phyloP scores from a whole-genome alignment of 345 rosid genomes.

The Rubroshorea leprosula region DNA sequence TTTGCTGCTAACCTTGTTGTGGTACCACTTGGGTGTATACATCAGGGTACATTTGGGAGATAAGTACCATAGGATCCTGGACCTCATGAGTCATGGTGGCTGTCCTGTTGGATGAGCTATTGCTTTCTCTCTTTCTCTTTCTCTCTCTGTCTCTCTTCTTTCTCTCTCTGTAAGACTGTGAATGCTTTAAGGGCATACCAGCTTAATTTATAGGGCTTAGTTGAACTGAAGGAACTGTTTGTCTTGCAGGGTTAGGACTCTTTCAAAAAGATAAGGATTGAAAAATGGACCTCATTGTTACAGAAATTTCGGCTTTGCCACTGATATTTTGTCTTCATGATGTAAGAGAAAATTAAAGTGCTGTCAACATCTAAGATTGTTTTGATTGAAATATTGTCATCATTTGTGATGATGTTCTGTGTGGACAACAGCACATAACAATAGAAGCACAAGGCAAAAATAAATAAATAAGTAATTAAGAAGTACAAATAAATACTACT shows the following conservation, averaged over 20 bases:
- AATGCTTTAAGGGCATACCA: not conserved
- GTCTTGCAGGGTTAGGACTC: too few species aligned
- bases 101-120: slow-evolving; percentile 1
- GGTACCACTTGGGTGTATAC: slow-evolving; percentile 43
- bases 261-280: not conserved
- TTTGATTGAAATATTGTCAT: too few species aligned
- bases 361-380: too few species aligned
- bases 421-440: too few species aligned
- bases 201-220: not conserved
- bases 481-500: too few species aligned
- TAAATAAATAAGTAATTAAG: too few species aligned
- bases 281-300: not conserved
- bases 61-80: slow-evolving; percentile 38
- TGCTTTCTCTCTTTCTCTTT: not conserved
- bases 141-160: not conserved
- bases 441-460: too few species aligned
- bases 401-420: too few species aligned
- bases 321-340: too few species aligned
- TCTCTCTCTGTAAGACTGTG: slow-evolving; percentile 1
- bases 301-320: not conserved
- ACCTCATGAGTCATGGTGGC: slow-evolving; percentile 25
- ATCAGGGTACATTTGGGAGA: slow-evolving; percentile 56
- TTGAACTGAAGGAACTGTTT: not conserved
- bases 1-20: slow-evolving; percentile 55
- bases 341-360: too few species aligned